Base-by-base conservation (phyloP, 306 rosid species). In the Lathyrus sativus region DNA sequence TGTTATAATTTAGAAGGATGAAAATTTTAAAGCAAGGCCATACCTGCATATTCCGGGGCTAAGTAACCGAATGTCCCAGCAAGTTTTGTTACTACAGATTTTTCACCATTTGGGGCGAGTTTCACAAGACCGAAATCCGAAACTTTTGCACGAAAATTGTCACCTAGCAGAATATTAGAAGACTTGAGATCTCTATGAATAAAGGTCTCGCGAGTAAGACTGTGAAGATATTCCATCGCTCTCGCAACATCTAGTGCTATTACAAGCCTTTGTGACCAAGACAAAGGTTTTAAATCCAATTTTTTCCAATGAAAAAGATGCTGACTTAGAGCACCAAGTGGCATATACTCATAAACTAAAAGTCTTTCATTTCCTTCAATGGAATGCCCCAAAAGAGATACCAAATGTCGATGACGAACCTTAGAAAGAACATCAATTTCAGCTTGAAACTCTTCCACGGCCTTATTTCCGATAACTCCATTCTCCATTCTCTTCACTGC, bases 401-500 rank as follows among this genome's bases (percentile, higher is more conserved):
- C 96, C 66, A 91, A 63, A 73, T 91, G 90, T 1, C 96, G 76
- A 67, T 91, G 97, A 14, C 96, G 83, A 14, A 91, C 92, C 82
- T 80, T 86, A 11, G 97, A 91, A 61, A 88, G 91, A 62, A 88
- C 97, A 49, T 76, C 85, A 4, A 91, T 86, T 75, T 91, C 97
- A 18, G 96, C 75, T 62, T 86, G 84, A 67, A 91, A 91, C 80
- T 88, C 96, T 6, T 88, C 92, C 65, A 83, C n/a, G 3, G 86
- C 97, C 78, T 91, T 91, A 55, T 45, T 83, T 51, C 82, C 67
- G 11, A 81, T 76, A 11, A 10, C 74, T 17, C 87, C 90, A 11
- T 76, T 76, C 76, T 91, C 97, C 97, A 88, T 91, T 80, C 97
- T 86, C 83, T 91, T 91, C 29, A 91, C 96, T 18, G 97, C 97